phyloP scores from a whole-genome alignment of 805 yeast genomes.

The Myxozyma nipponensis region DNA sequence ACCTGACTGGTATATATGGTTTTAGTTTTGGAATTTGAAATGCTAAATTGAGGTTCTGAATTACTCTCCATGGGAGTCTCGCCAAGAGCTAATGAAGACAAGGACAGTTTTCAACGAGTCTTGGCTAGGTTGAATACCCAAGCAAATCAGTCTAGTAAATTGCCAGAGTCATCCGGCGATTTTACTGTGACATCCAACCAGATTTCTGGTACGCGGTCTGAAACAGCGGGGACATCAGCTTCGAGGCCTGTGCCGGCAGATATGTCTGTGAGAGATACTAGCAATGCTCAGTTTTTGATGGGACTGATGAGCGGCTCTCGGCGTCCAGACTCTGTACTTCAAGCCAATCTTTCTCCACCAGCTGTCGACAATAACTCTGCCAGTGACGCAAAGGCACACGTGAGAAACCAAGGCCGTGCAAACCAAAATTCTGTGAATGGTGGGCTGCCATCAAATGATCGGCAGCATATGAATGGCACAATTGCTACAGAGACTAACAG shows the following conservation, averaged over 20 bases:
- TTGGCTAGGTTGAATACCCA: conserved; percentile 32
- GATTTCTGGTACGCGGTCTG: background rate
- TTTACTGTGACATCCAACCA: background rate
- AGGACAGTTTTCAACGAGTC: conserved; percentile 35
- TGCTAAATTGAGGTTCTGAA: background rate
- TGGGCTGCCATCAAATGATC: too few relatives aligned
- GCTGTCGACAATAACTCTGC: too few relatives aligned
- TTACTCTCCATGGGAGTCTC: background rate
- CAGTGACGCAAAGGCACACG: too few relatives aligned
- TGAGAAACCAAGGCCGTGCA: too few relatives aligned
- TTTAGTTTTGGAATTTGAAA: background rate
- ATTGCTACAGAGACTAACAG: too few relatives aligned
- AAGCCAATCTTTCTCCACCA: too few relatives aligned
- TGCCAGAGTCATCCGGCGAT: too few relatives aligned
- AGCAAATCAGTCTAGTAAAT: conserved; percentile 2
- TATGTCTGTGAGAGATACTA: background rate
- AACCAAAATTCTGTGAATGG: too few relatives aligned
- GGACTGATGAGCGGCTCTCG: conserved; percentile 20
- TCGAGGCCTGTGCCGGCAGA: background rate
- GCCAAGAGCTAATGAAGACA: conserved; percentile 27
- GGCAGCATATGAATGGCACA: too few relatives aligned
- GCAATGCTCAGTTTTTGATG: conserved; percentile 18
- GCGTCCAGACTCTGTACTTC: background rate
- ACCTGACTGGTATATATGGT: background rate
- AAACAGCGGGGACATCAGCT: background rate